Evolutionary conservation across 495 filamentous ascomycete genomes (phyloP), one percentile per base, ranked within the genome.

Genomic region (Astrothelium subdiscretum): DNA sequence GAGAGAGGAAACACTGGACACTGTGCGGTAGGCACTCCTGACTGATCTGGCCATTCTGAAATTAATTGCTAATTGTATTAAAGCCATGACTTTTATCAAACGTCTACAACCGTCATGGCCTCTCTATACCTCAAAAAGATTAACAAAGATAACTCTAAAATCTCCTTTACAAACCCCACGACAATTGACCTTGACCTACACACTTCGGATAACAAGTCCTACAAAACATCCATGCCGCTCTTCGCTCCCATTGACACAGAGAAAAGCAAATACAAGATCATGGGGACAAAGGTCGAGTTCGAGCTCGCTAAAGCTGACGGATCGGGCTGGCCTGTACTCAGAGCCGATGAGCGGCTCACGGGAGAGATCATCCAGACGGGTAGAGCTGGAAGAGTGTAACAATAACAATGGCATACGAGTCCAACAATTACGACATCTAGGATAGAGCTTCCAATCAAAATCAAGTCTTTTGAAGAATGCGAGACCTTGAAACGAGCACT

Each of bases 61-160:
- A 29, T 10, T 29, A 8, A 3, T 4, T 10, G 18, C 38, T 54
- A 29, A 54, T 29, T 1, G 48, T 54, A 8, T 1, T 59, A 38
- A 63, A 91, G 90, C 57, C 84, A 87, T 70, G 94, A 98, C 72
- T 98, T 94, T 77, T 98, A 97, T 77, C 94, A 98, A 76, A 97
- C 94, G 0, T 76, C 86, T 26, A 81, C 82, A 8, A 82, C 87
- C 22, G 89, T 96, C 44, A 96, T 95, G 66, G 90, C 89, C 8
- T 94, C 89, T 20, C 85, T 97, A 61, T 98, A 94, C 76, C 81
- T 97, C 35, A 98, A 97, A 80, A 98, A 96, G 77, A 95, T 98
- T 67, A 85, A 95, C 70, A 94, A 91, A 74, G 80, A 62, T 20
- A 81, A 75, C 5, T 87, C 91, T 40, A 84, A 77, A 62, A 82